Percentiles rank a stretch among this genome's conserved stretches.
These are phyloP conservation scores for Ramularia collo-cygni DNA, from an alignment of 2,329 filamentous ascomycete genomes.

Conservation along the genomic window DNA sequence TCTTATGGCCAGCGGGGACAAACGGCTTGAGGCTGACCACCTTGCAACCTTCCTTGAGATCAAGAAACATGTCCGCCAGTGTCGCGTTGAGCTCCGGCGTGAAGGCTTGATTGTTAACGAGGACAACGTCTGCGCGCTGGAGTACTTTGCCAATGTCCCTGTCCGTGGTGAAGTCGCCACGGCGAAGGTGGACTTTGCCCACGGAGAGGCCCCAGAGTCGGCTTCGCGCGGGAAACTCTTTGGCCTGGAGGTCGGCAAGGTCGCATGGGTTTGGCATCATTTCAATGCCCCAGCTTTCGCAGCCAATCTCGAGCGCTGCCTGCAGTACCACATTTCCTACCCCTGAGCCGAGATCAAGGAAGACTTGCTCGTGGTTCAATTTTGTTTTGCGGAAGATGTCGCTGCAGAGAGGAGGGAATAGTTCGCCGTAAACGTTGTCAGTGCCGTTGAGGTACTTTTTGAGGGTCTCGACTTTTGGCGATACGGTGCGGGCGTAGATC, in stretches of 20 bases:
- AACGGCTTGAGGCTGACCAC: constrained; percentile 92
- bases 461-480: constrained; percentile 76
- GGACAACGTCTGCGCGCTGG: constrained; percentile 82
- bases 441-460: constrained; percentile 82
- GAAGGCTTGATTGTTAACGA: constrained; percentile 98
- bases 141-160: constrained; percentile 63
- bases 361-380: constrained; percentile 76
- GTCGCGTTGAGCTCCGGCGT: constrained; percentile 78
- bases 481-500: constrained; percentile 87
- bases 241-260: constrained; percentile 70
- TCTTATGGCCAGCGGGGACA: constrained; percentile 70
- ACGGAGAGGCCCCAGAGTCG: constrained; percentile 80
- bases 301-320: constrained; percentile 85
- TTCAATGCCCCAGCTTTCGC: constrained; percentile 93
- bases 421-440: constrained; percentile 91
- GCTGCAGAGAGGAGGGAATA: constrained; percentile 76
- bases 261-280: constrained; percentile 88
- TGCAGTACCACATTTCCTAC: constrained; percentile 95
- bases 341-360: constrained; percentile 90
- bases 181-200: constrained; percentile 70
- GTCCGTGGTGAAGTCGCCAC: constrained; percentile 77
- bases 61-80: constrained; percentile 82
- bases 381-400: constrained; percentile 71
- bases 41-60: constrained; percentile 82
- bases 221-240: constrained; percentile 78